A percentile compares a stretch with the other conserved stretches of the same genome.
phyloP scores from a whole-genome alignment of 2,329 filamentous ascomycete genomes.

The Claviceps maximensis region DNA sequence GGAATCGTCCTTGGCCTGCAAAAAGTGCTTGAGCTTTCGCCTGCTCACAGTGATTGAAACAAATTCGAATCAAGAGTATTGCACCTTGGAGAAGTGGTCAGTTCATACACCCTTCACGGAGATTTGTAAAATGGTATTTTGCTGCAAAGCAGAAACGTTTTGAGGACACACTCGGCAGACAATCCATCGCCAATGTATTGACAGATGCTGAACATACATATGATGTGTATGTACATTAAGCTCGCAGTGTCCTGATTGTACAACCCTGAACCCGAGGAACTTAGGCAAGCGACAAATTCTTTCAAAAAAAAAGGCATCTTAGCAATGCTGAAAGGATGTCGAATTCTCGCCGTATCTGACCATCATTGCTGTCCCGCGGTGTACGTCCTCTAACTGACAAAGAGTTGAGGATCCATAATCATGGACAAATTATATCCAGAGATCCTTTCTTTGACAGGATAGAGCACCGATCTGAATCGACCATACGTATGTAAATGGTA shows the following conservation, averaged over 20 bases:
- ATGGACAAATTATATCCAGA: too few relatives aligned
- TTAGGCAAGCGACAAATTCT: too few relatives aligned
- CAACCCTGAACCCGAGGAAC: too few relatives aligned
- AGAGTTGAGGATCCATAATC: too few relatives aligned
- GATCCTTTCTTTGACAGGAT: not conserved
- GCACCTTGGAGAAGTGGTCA: not conserved
- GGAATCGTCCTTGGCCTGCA: not conserved
- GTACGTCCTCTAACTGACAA: not conserved
- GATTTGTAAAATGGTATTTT: not conserved
- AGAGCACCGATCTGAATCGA: not conserved
- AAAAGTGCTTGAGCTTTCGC: not conserved
- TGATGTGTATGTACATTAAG: not conserved
- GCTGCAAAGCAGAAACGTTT: not conserved
- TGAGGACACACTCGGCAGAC: not conserved
- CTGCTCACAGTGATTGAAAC: not conserved
- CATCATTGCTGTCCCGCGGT: not conserved
- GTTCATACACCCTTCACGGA: not conserved
- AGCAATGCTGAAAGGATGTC: not conserved
- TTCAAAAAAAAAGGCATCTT: not conserved
- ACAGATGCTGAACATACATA: not conserved
- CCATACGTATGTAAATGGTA: not conserved
- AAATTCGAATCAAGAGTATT: not conserved
- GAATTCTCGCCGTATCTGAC: not conserved
- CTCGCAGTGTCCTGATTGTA: not conserved
- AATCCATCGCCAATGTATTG: not conserved